These are phyloP conservation scores for Artomyces pyxidatus DNA, from an alignment of 768 basidiomycete genomes.

Conservation along the genomic window DNA sequence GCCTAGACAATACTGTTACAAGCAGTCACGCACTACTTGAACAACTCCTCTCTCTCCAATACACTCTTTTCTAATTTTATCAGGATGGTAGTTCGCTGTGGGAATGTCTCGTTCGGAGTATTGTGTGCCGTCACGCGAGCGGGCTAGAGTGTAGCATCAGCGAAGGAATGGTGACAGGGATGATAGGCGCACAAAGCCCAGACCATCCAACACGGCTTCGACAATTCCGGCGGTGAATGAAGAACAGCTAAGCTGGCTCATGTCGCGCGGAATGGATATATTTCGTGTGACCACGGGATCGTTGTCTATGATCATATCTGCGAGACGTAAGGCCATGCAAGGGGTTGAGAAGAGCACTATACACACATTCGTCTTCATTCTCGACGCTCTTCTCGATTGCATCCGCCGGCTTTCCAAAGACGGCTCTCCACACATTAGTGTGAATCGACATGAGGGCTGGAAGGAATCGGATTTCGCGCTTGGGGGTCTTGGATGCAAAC, in stretches of 20 bases:
- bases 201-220: constrained; percentile 90
- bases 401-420: constrained; percentile 91
- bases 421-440: constrained; percentile 90
- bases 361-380: constrained; percentile 90
- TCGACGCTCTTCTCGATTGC: constrained; percentile 95
- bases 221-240: constrained; percentile 97
- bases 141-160: constrained; percentile 45
- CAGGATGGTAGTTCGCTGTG: constrained; percentile 88
- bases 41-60: constrained; percentile 86
- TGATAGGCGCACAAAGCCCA: constrained; percentile 68
- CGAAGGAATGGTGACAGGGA: background rate
- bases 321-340: constrained; percentile 5
- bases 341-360: background rate
- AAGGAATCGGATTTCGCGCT: constrained; percentile 84
- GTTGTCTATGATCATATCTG: constrained; percentile 98
- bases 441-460: constrained; percentile 92
- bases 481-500: constrained; percentile 77
- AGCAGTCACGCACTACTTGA: constrained; percentile 55
- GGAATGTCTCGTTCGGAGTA: constrained; percentile 74
- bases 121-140: constrained; percentile 95
- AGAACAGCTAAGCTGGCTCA: constrained; percentile 93
- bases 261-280: constrained; percentile 90
- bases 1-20: background rate
- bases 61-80: constrained; percentile 94
- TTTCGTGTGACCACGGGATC: constrained; percentile 86